A percentile compares a stretch with the other conserved stretches of the same genome.
Evolutionary conservation across 805 yeast species (phyloP).

Genomic region (Scheffersomyces stipitis): DNA sequence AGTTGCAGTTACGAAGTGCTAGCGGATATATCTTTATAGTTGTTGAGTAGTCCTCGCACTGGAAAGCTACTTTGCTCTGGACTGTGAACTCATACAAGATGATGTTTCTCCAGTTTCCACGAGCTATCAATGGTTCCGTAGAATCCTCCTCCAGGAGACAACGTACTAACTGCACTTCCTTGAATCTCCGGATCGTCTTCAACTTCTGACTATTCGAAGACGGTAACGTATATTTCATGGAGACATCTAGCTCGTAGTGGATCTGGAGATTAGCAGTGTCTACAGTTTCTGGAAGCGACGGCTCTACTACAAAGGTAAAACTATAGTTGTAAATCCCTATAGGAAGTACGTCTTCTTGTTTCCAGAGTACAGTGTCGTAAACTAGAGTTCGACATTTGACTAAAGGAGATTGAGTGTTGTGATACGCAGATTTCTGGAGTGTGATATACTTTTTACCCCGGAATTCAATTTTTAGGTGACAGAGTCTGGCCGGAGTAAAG

Average conservation of each 20-base stretch:
- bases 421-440: no score
- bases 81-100: constrained; percentile 15
- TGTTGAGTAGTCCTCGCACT: constrained; percentile 6
- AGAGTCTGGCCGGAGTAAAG: neutral
- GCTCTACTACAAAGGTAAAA: constrained; percentile 11
- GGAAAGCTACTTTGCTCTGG: constrained; percentile 15
- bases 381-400: neutral
- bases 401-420: neutral
- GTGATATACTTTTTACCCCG: neutral
- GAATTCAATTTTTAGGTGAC: neutral
- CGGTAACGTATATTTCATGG: constrained; percentile 1
- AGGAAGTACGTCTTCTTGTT: constrained; percentile 1
- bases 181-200: constrained; percentile 1
- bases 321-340: constrained; percentile 13
- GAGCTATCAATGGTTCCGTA: constrained; percentile 10
- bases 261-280: constrained; percentile 2
- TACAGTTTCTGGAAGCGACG: constrained; percentile 10
- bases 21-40: constrained; percentile 10
- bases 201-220: neutral
- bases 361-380: constrained; percentile 3
- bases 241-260: constrained; percentile 5
- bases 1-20: constrained; percentile 1
- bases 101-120: constrained; percentile 18
- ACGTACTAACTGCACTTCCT: constrained; percentile 4
- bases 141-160: constrained; percentile 8